Evolutionary conservation across 1,139 yeast species (phyloP), one percentile per base, ranked within the genome.

Genomic region (Suzukiozyma palmioleophila): DNA sequence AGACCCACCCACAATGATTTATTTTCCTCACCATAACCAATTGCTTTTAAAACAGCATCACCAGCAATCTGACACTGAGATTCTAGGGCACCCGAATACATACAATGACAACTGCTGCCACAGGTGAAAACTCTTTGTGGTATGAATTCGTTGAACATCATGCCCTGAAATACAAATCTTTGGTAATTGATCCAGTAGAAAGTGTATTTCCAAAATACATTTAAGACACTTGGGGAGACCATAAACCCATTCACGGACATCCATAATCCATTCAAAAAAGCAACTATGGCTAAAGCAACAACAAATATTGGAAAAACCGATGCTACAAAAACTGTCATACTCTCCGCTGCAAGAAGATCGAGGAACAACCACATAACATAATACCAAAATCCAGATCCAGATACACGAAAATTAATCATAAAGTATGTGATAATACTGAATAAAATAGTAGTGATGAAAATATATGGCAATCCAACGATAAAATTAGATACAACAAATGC

Each of bases 161-260:
- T 65, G 11, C 70, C 71, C 42, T 66, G 69, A 51, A 65, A 65
- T 10, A 64, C 71, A 46, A 64, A 66, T 14, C 71, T 51, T 47
- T 66, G 72, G 47, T 64, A 65, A 43, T 66, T 56, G 33, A 66
- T 51, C 69, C 70, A 65, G 46, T 66, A 62, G 48, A 66, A 64
- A 1, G 69, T 63, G 43, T 64, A 64, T 45, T 60, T 59, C 71
- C 69, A 66, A 45, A 66, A 66, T 2, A 43, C 54, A 42, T 66
- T 66, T 42, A 67, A 55, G 13, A 63, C 50, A n/a, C 49, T 54
- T 14, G 59, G 46, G 8, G 62, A 50, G 3, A 67, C 72, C 38
- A 64, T 47, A 37, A 64, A 64, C 5, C 74, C 73, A 29, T 71
- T 72, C 10, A 68, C 71, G 10, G 66, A 60, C 68, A 66, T 69